Percentiles rank a stretch among this genome's conserved stretches.
These are phyloP conservation scores for Calycina marina DNA, from an alignment of 2,329 filamentous ascomycete species.

Conservation along the genomic window DNA sequence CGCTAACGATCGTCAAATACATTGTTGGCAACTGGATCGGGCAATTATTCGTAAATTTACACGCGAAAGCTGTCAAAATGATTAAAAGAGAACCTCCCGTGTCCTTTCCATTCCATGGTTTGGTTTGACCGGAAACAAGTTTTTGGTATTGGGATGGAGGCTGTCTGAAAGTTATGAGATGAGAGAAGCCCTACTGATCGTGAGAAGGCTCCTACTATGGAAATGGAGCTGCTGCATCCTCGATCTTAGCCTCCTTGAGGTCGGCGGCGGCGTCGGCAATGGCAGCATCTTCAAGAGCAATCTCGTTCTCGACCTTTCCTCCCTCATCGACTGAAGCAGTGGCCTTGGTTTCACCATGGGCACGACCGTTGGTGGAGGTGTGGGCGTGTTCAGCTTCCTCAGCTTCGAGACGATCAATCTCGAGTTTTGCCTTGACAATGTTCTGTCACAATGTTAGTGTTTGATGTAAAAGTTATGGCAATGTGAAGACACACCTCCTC, in stretches of 20 bases:
- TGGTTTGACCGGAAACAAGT: too few species aligned
- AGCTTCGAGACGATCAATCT: constrained; percentile 79
- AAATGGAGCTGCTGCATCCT: constrained; percentile 30
- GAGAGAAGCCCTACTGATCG: too few species aligned
- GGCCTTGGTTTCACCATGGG: constrained; percentile 35
- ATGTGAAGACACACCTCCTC: constrained; percentile 56
- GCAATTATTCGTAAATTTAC: too few species aligned
- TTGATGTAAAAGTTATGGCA: constrained; percentile 2
- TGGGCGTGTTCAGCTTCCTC: constrained; percentile 36
- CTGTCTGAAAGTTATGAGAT: too few species aligned
- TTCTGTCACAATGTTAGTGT: constrained; percentile 47
- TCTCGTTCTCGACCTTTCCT: constrained; percentile 16
- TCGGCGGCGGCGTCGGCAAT: constrained; percentile 42
- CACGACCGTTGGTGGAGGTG: constrained; percentile 32
- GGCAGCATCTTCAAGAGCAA: constrained; percentile 31
- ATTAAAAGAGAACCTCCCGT: too few species aligned
- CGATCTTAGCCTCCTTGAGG: constrained; percentile 43
- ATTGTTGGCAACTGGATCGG: too few species aligned
- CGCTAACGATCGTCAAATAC: too few species aligned
- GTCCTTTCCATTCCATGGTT: too few species aligned
- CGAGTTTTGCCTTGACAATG: constrained; percentile 89
- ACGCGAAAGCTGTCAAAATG: too few species aligned
- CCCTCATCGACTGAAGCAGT: constrained; percentile 19
- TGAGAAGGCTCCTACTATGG: background rate
- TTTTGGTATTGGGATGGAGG: background rate